These are phyloP conservation scores for Pyrenochaeta sp. DNA, from an alignment of 2,329 filamentous ascomycete species.

Conservation along the genomic window DNA sequence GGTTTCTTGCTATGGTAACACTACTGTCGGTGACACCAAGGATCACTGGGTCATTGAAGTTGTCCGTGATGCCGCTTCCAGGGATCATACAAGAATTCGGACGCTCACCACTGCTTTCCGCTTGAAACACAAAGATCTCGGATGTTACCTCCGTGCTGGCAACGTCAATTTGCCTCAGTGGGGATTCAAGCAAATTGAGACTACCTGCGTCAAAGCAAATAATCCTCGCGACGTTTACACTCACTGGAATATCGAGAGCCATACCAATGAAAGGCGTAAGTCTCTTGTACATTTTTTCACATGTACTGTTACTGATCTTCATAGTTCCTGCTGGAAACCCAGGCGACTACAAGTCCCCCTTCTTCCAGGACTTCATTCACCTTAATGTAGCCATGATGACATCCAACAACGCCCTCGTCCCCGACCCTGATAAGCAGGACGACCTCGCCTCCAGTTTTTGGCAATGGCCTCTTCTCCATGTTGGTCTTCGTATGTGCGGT, in stretches of 20 bases:
- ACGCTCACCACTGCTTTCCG: constrained; percentile 95
- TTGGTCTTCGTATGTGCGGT: constrained; percentile 97
- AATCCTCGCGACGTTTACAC: constrained; percentile 93
- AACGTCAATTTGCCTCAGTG: constrained; percentile 97
- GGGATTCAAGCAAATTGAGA: constrained; percentile 99
- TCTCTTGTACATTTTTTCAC: constrained; percentile 26
- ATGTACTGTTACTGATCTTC: constrained; percentile 33
- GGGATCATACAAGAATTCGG: constrained; percentile 83
- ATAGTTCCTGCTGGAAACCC: constrained; percentile 87
- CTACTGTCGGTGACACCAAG: constrained; percentile 94
- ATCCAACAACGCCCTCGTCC: constrained; percentile 97
- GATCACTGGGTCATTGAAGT: constrained; percentile 97
- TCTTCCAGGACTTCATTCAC: constrained; percentile 97
- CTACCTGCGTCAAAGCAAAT: constrained; percentile 92
- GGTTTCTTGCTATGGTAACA: constrained; percentile 95
- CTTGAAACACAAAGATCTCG: constrained; percentile 79
- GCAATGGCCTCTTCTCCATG: constrained; percentile 97
- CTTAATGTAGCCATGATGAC: constrained; percentile 99
- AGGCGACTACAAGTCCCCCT: constrained; percentile 93
- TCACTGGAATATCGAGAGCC: constrained; percentile 98
- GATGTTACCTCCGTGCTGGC: constrained; percentile 93
- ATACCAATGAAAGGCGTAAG: constrained; percentile 92
- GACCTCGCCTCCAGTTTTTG: constrained; percentile 96
- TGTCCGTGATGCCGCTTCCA: constrained; percentile 85
- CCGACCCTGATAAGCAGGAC: constrained; percentile 98